Base-by-base conservation (phyloP, 495 filamentous ascomycete species). In the Hypoxylon lenormandii region DNA sequence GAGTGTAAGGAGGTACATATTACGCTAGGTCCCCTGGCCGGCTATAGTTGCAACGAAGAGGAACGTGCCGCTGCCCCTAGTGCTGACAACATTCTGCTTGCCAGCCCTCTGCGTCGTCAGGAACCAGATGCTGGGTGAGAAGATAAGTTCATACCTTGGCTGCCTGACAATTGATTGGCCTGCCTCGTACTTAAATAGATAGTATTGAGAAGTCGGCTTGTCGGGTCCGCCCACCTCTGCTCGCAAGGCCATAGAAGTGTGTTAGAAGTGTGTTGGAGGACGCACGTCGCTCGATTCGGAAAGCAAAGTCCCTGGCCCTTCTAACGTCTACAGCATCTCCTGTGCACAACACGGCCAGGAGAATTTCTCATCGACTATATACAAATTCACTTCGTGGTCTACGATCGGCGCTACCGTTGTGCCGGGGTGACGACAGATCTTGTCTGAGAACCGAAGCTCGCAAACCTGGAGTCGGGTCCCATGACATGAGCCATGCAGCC, bases 271-370 rank as follows among this genome's bases (percentile, higher is more conserved):
- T 28, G 26, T 28, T 60, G 58, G 69, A 72, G 65, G 64, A 67
- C 68, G 69, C 69, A 69, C 43, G 69, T 72, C 69, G 69, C 69
- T 64, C 55, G 60, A 72, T 72, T 42, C 60, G 69, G 69, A 72
- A 72, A 47, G 48, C 30, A 33, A 54, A 52, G 52, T 47, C 68
- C 58, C 62, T 66, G 68, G 57, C 15, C 42, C 60, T 64, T 64
- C 40, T 58, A 51, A 53, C 48, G 37, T 42, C 67, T 60, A 61
- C 50, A 23, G 58, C 47, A 21, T 66, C 68, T 56, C 52, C 58
- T 63, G 62, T 53, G 58, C 58, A 55, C 52, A 28, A 66, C 68
- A 48, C 18, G 37, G 53, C 28, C 47, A 55, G 62, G 45, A 38
- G 52, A 33, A 48, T 58, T 53, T 38, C 60, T 26, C 64, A 46